A percentile compares a stretch with the other conserved stretches of the same genome.
Conservation (phyloP, 2,329 filamentous ascomycete genomes). For the Sarocladium oryzae region DNA sequence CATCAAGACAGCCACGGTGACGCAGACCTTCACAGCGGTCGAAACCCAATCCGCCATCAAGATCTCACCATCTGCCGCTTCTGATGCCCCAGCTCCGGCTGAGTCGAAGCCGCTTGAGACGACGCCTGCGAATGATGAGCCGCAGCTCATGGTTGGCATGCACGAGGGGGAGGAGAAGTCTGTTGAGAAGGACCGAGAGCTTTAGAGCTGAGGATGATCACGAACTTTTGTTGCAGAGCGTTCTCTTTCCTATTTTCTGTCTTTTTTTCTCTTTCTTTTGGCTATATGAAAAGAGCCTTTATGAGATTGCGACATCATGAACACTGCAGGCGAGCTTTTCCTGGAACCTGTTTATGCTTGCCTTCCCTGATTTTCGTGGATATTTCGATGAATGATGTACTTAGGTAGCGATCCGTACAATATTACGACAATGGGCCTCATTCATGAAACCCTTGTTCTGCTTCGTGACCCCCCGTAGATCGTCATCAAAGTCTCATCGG, state of each 20-base stretch:
- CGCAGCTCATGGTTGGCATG: too few species aligned
- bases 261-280: too few species aligned
- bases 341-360: neutral
- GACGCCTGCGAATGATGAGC: too few species aligned
- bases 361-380: neutral
- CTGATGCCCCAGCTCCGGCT: neutral
- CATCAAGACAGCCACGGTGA: conserved; percentile 23
- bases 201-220: neutral
- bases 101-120: too few species aligned
- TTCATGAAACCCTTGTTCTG: too few species aligned
- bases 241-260: too few species aligned
- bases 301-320: neutral
- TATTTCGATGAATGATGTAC: conserved; percentile 4
- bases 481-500: too few species aligned
- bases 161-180: too few species aligned
- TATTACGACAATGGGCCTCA: neutral
- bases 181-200: neutral
- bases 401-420: neutral
- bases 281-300: neutral
- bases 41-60: conserved; percentile 21
- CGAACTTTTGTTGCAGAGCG: neutral
- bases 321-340: conserved; percentile 6
- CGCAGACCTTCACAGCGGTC: conserved; percentile 14
- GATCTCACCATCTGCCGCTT: neutral
- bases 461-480: too few species aligned